Percentiles rank a stretch among this genome's conserved stretches.
Evolutionary conservation across 805 yeast genomes (phyloP).

Genomic region (Yueomyces sp.): DNA sequence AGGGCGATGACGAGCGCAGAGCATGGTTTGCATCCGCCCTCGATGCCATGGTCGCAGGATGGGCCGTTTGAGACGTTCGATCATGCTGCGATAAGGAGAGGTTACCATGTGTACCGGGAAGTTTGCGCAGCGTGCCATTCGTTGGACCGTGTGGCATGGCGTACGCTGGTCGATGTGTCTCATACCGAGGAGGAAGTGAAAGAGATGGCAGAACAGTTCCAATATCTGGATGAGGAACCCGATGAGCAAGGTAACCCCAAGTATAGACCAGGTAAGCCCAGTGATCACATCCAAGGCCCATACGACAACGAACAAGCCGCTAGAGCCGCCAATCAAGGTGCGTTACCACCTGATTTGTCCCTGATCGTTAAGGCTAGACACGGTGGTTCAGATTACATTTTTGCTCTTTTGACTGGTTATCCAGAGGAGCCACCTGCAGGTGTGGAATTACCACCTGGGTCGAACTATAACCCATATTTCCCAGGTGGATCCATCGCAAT

Average conservation of each 20-base stretch:
- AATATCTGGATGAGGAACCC: conserved; percentile 92
- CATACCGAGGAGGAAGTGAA: conserved; percentile 84
- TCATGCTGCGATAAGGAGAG: conserved; percentile 95
- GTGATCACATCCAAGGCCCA: conserved; percentile 90
- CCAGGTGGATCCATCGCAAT: conserved; percentile 99
- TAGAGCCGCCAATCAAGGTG: conserved; percentile 99
- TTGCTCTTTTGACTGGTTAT: conserved; percentile 91
- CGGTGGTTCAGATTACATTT: conserved; percentile 93
- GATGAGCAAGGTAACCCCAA: conserved; percentile 97
- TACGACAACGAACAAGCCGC: conserved; percentile 98
- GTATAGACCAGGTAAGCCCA: conserved; percentile 95
- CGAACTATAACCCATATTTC: conserved; percentile 99
- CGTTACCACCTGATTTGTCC: conserved; percentile 95
- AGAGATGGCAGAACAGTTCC: conserved; percentile 90
- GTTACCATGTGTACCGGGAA: conserved; percentile 96
- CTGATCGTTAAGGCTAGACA: conserved; percentile 97
- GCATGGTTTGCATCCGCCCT: conserved; percentile 95
- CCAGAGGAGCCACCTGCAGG: conserved; percentile 99
- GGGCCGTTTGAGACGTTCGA: conserved; percentile 87
- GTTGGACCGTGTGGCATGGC: conserved; percentile 93
- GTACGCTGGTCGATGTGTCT: conserved; percentile 93
- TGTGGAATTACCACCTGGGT: conserved; percentile 80
- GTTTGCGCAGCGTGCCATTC: conserved; percentile 99
- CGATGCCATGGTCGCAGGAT: conserved; percentile 83
- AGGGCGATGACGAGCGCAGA: conserved; percentile 97